These are phyloP conservation scores for sorghum (Sorghum bicolor) DNA, from an alignment of 176 grass and related monocot genomes.

Conservation along the genomic window DNA sequence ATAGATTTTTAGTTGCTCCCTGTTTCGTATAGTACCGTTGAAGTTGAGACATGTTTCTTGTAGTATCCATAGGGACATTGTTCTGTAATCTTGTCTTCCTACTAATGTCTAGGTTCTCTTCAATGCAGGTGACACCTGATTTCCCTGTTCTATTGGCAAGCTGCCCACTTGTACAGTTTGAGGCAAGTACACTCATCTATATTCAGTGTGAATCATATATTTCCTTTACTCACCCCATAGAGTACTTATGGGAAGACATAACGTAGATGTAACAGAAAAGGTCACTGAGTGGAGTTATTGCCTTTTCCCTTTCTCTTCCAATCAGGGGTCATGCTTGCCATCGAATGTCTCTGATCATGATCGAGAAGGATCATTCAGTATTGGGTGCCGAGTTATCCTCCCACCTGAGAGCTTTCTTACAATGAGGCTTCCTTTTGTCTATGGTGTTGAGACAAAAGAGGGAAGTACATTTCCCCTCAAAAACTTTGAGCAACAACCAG, in stretches of 20 bases:
- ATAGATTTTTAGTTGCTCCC: conserved; percentile 1
- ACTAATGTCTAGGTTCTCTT: conserved; percentile 15
- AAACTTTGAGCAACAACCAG: conserved; percentile 60
- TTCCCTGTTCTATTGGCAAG: conserved; percentile 77
- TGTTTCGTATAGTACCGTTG: background rate
- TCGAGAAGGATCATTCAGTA: conserved; percentile 62
- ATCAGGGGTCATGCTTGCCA: conserved; percentile 77
- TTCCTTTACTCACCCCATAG: conserved; percentile 17
- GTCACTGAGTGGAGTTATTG: background rate
- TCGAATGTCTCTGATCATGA: conserved; percentile 54
- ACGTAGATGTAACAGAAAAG: background rate
- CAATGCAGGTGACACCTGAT: conserved; percentile 72
- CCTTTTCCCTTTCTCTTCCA: conserved; percentile 30
- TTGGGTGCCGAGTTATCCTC: conserved; percentile 71
- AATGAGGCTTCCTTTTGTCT: conserved; percentile 89
- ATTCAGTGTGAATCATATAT: background rate
- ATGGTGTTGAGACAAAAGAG: conserved; percentile 63
- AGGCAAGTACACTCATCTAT: conserved; percentile 45
- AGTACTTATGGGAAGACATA: background rate
- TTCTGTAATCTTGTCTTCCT: conserved; percentile 8
- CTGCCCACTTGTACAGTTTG: conserved; percentile 81
- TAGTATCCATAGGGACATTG: background rate
- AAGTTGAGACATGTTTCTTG: background rate
- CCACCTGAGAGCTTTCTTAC: conserved; percentile 94
- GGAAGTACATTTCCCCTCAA: conserved; percentile 56